A percentile compares a stretch with the other conserved stretches of the same genome.
Conservation (phyloP, 2,329 filamentous ascomycete species). For the Fusarium keratoplasticum region DNA sequence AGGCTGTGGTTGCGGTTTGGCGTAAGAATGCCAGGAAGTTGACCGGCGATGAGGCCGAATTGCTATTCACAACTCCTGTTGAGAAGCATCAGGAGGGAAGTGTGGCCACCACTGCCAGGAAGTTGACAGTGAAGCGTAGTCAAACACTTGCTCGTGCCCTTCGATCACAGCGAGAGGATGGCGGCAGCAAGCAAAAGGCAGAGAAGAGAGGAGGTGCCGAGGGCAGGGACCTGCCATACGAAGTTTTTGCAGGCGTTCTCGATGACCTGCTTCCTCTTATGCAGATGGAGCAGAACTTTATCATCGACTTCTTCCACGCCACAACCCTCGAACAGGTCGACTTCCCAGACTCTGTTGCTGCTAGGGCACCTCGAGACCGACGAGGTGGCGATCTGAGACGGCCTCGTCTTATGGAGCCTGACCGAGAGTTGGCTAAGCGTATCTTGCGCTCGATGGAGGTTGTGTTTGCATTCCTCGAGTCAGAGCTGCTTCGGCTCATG, state of each 20-base stretch:
- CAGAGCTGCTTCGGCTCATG: conserved; percentile 81
- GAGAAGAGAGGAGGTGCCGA: conserved; percentile 71
- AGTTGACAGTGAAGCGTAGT: conserved; percentile 92
- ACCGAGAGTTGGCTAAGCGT: conserved; percentile 85
- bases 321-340: conserved; percentile 85
- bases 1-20: conserved; percentile 81
- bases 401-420: conserved; percentile 86
- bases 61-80: conserved; percentile 85
- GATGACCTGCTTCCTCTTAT: conserved; percentile 87
- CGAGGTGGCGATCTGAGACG: conserved; percentile 78
- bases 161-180: conserved; percentile 75
- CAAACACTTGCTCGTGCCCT: conserved; percentile 85
- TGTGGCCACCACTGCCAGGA: conserved; percentile 78
- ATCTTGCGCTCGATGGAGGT: conserved; percentile 91
- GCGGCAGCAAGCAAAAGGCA: conserved; percentile 58
- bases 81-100: conserved; percentile 90
- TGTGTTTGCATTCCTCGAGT: conserved; percentile 84
- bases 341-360: conserved; percentile 83
- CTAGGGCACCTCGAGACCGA: conserved; percentile 74
- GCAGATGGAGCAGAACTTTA: conserved; percentile 95
- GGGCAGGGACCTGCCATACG: conserved; percentile 78
- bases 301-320: conserved; percentile 96
- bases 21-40: conserved; percentile 82
- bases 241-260: conserved; percentile 83
- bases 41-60: conserved; percentile 80